Base-by-base conservation (phyloP, 495 filamentous ascomycete species). In the Penicillium soppii region DNA sequence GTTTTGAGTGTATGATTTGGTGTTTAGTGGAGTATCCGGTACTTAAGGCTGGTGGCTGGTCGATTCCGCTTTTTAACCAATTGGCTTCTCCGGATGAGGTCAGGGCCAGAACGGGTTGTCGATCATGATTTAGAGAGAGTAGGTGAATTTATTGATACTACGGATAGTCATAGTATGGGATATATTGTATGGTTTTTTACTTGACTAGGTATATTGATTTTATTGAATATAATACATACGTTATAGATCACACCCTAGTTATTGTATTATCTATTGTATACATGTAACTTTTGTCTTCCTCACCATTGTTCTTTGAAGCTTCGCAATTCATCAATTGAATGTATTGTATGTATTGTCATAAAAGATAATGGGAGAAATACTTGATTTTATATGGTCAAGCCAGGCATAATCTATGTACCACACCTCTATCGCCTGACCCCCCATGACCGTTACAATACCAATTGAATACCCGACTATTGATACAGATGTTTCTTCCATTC, bases 71-170 rank as follows among this genome's bases (percentile, higher is more conserved):
- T 25, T 49, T 13, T 17, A 44, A 29, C 53, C 53, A 59, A 59
- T 59, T 49, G 53, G 52, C 41, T 35, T 19, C 15, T 22, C 50
- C 57, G 57, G 57, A 60, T 57, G 53, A 53, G 37, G 50, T 42
- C 50, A 60, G 50, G 57, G 45, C 53, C 57, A 56, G 48, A 59
- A 59, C 48, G 38, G 27, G 27, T 35, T 48, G 53, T 53, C 57
- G 57, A 57, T 57, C 57, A 12, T 29, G 27, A 43, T 42, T 9
- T n/a, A n/a, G n/a, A 15, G 27, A 49, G 38, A 21, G 36, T 13
- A 13, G 30, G 30, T 33, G 15, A 33, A n/a, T n/a, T n/a, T n/a
- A n/a, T n/a, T n/a, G n/a, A n/a, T n/a, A n/a, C n/a, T n/a, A n/a
- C n/a, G n/a, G n/a, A n/a, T n/a, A n/a, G n/a, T n/a, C n/a, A n/a